phyloP scores from a whole-genome alignment of 345 rosid genomes.

The Arabidopsis suecica region DNA sequence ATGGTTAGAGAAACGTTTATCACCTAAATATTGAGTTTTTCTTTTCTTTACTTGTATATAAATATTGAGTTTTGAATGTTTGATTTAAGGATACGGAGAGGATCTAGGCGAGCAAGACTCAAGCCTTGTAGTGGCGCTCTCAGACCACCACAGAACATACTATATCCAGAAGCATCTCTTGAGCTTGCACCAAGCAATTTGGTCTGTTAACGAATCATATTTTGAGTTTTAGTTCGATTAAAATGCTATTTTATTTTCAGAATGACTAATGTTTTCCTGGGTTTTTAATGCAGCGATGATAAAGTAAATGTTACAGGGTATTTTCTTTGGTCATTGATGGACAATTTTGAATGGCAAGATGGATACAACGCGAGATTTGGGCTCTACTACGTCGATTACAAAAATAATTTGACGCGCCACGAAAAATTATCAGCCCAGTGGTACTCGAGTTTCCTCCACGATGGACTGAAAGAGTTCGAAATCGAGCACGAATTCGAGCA shows the following conservation, averaged over 20 bases:
- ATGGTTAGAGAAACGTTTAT: slow-evolving; percentile 47
- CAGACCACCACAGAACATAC: slow-evolving; percentile 38
- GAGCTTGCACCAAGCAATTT: slow-evolving; percentile 37
- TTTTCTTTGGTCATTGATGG: slow-evolving; percentile 42
- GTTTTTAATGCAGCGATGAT: slow-evolving; percentile 25
- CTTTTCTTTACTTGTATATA: not conserved
- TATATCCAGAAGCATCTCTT: slow-evolving; percentile 42
- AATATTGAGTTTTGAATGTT: not conserved
- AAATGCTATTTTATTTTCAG: not conserved
- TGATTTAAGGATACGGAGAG: slow-evolving; percentile 42
- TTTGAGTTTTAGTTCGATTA: not conserved
- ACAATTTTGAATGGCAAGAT: slow-evolving; percentile 41
- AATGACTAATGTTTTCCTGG: not conserved
- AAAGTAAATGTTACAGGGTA: slow-evolving; percentile 46
- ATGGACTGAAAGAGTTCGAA: slow-evolving; percentile 16
- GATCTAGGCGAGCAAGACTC: slow-evolving; percentile 40
- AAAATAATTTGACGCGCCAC: slow-evolving; percentile 42
- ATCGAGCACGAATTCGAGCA: slow-evolving; percentile 10
- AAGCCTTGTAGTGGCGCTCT: slow-evolving; percentile 36
- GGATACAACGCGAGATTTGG: slow-evolving; percentile 41
- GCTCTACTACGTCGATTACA: slow-evolving; percentile 29
- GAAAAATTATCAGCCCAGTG: slow-evolving; percentile 38
- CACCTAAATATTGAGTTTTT: not conserved
- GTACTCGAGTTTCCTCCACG: slow-evolving; percentile 38
- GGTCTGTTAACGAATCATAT: slow-evolving; percentile 27